Base-by-base conservation (phyloP, 192 early-diverging fungal genomes). In the Linnemannia schmuckeri region DNA sequence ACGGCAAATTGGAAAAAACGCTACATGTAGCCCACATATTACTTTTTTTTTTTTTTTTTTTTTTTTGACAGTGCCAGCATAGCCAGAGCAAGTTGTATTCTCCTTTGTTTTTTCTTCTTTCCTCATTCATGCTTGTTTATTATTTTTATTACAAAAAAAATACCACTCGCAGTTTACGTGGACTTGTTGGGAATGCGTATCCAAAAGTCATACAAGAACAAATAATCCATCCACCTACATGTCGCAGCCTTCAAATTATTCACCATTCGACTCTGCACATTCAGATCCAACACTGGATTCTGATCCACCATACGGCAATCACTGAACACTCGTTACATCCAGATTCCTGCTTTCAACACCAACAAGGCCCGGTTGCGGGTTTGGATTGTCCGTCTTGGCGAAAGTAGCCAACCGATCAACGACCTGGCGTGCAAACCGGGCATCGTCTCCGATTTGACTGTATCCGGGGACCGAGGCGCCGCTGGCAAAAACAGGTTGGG, bases 361-460 rank as follows among this genome's bases (percentile, higher is more conserved):
- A 22, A 15, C 46, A 37, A 66, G 70, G 8, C 68, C 77, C 0
- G 72, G 13, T 35, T 70, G 5, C 0, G 87, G 89, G 30, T 90
- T 88, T 0, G 89, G 89, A 30, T 90, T 82, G 5, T 78, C 84
- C 0, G 81, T 78, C 69, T 83, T 85, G 3, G 88, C 89, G 74
- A 88, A 90, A 3, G 80, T 72, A 5, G 88, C 79, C 33, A 88
- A 82, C 0, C 88, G 79, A 47, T 72, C 49, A 6, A 85, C 79
- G 15, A 87, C 78, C 30, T 90, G 89, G 5, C 84, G 75, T 6
- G 87, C 76, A 24, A 90, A 82, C 20, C 84, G 87, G 33, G 88
- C 89, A 46, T 88, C 79, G 40, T 90, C 89, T 3, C 82, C 77
- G 6, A 49, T 79, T 70, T 76, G 79, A 3, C 40, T 9, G 57